These are phyloP conservation scores for Claviceps fusiformis DNA, from an alignment of 2,329 filamentous ascomycete species.

Conservation along the genomic window DNA sequence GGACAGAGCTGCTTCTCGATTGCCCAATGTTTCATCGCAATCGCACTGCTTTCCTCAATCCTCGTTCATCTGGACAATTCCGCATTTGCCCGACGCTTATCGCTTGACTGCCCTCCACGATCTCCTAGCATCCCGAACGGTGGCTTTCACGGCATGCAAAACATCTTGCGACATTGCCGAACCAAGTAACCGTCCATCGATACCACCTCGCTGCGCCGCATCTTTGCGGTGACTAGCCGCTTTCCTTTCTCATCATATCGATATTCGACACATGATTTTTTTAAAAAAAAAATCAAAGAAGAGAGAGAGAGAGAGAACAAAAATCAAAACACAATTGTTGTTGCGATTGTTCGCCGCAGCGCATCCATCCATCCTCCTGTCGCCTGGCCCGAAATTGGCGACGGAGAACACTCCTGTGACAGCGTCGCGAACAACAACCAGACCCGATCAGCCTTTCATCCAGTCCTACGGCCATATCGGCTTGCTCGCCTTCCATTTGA, in stretches of 20 bases:
- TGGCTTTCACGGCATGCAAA: background rate
- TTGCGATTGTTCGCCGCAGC: background rate
- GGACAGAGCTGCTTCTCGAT: conserved; percentile 4
- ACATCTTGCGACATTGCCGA: background rate
- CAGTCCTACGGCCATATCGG: background rate
- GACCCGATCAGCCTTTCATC: background rate
- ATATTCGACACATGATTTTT: background rate
- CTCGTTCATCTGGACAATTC: conserved; percentile 2
- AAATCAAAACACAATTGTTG: background rate
- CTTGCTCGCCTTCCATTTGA: background rate
- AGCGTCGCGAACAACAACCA: conserved; percentile 5
- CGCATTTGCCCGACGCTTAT: background rate
- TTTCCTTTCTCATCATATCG: background rate
- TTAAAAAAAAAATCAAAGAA: background rate
- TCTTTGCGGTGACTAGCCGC: background rate
- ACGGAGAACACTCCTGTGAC: conserved; percentile 3
- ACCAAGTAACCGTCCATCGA: background rate
- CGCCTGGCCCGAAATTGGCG: conserved; percentile 5
- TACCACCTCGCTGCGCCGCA: background rate
- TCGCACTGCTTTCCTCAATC: conserved; percentile 2
- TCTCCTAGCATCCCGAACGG: background rate
- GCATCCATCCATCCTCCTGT: conserved; percentile 1
- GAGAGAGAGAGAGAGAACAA: too few relatives aligned
- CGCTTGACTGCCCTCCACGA: background rate
- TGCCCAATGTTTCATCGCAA: background rate